Percentiles rank a stretch among this genome's conserved stretches.
phyloP scores from a whole-genome alignment of 805 yeast species.

The Grigorovia transvaalensis region DNA sequence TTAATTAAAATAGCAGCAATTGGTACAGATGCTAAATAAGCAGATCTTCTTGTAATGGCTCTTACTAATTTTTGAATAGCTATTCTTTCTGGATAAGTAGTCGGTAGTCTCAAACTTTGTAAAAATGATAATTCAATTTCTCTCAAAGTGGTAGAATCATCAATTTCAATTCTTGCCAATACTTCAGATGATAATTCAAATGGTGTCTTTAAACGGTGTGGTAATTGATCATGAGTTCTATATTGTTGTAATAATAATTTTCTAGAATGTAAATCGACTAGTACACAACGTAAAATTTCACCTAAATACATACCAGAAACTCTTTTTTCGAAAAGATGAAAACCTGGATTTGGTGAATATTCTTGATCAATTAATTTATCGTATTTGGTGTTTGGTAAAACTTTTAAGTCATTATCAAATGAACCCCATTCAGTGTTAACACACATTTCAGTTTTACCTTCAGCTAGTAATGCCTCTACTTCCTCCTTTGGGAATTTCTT shows the following conservation, averaged over 20 bases:
- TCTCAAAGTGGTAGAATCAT: constrained; percentile 61
- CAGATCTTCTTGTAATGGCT: constrained; percentile 82
- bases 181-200: constrained; percentile 76
- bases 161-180: constrained; percentile 79
- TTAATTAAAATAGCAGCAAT: constrained; percentile 68
- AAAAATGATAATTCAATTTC: constrained; percentile 60
- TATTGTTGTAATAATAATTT: constrained; percentile 51
- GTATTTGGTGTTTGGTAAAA: constrained; percentile 69
- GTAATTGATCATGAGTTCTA: constrained; percentile 30
- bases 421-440: constrained; percentile 98
- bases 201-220: constrained; percentile 60
- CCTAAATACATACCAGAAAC: constrained; percentile 90
- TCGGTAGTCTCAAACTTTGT: constrained; percentile 58
- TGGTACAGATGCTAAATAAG: constrained; percentile 79
- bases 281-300: constrained; percentile 66
- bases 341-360: constrained; percentile 70
- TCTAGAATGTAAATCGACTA: constrained; percentile 55
- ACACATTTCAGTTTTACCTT: constrained; percentile 62
- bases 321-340: constrained; percentile 87
- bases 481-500: constrained; percentile 53
- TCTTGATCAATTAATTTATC: constrained; percentile 60
- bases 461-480: constrained; percentile 29
- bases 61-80: constrained; percentile 65
- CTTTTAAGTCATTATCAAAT: constrained; percentile 71
- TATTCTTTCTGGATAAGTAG: constrained; percentile 58